Conservation (phyloP, 345 rosid genomes). For the Crucihimalaya himalaica region DNA sequence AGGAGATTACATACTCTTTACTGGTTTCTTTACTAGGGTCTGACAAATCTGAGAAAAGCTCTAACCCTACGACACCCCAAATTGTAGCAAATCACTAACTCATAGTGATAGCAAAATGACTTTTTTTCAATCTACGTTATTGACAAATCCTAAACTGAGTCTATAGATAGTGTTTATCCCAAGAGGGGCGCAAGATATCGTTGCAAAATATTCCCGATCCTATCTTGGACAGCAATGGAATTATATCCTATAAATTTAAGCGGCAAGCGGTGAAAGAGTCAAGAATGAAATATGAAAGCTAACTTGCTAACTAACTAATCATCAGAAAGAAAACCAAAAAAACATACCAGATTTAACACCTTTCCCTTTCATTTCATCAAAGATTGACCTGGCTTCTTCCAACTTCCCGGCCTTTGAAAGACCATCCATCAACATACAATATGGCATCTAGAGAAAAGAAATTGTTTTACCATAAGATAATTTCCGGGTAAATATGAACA, state of each 20-base stretch:
- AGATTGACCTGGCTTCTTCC: constrained; percentile 73
- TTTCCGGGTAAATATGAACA: neutral
- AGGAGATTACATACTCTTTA: neutral
- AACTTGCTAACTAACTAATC: constrained; percentile 1
- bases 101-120: neutral
- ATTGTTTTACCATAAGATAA: neutral
- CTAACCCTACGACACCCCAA: neutral
- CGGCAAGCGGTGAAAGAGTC: too few relatives aligned
- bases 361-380: constrained; percentile 59
- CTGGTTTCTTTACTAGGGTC: neutral
- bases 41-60: neutral
- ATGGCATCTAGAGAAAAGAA: constrained; percentile 69
- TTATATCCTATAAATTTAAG: too few relatives aligned
- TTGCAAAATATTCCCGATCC: neutral
- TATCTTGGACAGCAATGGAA: neutral
- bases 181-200: too few relatives aligned
- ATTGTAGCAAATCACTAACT: neutral
- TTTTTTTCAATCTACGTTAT: neutral
- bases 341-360: constrained; percentile 70
- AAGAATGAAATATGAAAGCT: constrained; percentile 19
- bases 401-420: constrained; percentile 71
- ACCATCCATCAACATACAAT: constrained; percentile 89
- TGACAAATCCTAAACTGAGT: neutral
- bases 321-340: constrained; percentile 23
- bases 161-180: neutral